Base-by-base conservation (phyloP, 108 stramenopile species). In the Fragilariopsis cylindrus region DNA sequence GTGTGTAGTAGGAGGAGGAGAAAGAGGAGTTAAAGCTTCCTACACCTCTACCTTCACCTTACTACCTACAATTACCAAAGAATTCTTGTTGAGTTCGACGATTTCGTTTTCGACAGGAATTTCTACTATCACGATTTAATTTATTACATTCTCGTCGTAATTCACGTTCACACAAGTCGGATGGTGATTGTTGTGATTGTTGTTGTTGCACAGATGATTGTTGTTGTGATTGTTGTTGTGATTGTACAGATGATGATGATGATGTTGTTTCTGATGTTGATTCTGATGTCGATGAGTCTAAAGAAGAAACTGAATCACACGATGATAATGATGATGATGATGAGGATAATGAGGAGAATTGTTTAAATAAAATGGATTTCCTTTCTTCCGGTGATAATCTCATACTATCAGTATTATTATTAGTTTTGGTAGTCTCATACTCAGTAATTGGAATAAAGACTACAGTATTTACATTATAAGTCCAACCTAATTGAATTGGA, bases 401-500 rank as follows among this genome's bases (percentile, higher is more conserved):
- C 4, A 7, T 62, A 42, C 9, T 60, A 42, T 15, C 5, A 15
- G 0, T 21, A 21, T n/a, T 57, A 7, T 57, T 57, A 0, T 2
- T 41, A 0, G 1, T 15, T 21, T 16, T 30, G n/a, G 41, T 56
- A 19, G 11, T 18, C 39, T 80, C 80, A 58, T 57, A 81, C 5
- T 81, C 81, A 50, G 70, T 58, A 13, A 81, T 70, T 44, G 13
- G 11, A 4, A 63, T 11, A 2, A 52, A 18, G 4, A 15, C 16
- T 55, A 30, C 1, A 30, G 1, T 30, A 1, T 82, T 78, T 1
- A 39, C 13, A 43, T 49, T 65, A 42, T 68, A 76, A 16, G 78
- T 72, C 89, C 89, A 90, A 2, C 83, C 86, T 47, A 90, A 69
- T 16, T 86, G 74, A 9, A 90, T 67, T 7, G 89, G 89, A 42